phyloP scores from a whole-genome alignment of 345 rosid species.

The Murraya paniculata region DNA sequence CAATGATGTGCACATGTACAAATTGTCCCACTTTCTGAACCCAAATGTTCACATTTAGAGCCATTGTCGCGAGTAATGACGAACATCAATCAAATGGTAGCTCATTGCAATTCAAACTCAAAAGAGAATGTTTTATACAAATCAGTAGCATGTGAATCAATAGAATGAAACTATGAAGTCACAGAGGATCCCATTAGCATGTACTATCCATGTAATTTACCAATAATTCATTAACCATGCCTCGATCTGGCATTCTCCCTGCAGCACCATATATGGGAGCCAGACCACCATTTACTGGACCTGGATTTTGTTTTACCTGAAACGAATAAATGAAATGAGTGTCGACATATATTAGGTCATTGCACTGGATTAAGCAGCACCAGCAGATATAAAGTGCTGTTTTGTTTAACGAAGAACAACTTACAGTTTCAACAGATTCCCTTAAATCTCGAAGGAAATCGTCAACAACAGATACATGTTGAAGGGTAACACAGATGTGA shows the following conservation, averaged over 20 bases:
- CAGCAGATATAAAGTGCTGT: not conserved
- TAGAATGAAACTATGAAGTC: not conserved
- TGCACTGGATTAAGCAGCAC: not conserved
- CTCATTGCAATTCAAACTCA: not conserved
- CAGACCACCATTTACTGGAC: slow-evolving; percentile 76
- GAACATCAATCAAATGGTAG: not conserved
- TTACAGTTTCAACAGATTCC: slow-evolving; percentile 75
- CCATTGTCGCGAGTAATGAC: not conserved
- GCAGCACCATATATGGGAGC: slow-evolving; percentile 97
- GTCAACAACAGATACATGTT: slow-evolving; percentile 62
- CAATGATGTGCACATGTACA: too few species aligned
- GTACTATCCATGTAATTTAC: slow-evolving; percentile 83
- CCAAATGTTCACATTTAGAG: not conserved
- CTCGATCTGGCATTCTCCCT: slow-evolving; percentile 80
- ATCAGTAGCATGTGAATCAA: not conserved
- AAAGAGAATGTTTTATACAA: not conserved
- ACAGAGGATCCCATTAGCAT: slow-evolving; percentile 34
- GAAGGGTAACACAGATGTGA: slow-evolving; percentile 86
- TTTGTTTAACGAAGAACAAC: slow-evolving; percentile 21
- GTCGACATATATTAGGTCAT: not conserved
- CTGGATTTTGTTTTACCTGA: slow-evolving; percentile 83
- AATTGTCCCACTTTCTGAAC: not conserved
- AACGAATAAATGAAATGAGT: not conserved
- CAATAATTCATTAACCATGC: slow-evolving; percentile 77
- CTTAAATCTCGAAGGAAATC: slow-evolving; percentile 64